These are phyloP conservation scores for Vicia sativa DNA, from an alignment of 306 rosid species.

Conservation along the genomic window DNA sequence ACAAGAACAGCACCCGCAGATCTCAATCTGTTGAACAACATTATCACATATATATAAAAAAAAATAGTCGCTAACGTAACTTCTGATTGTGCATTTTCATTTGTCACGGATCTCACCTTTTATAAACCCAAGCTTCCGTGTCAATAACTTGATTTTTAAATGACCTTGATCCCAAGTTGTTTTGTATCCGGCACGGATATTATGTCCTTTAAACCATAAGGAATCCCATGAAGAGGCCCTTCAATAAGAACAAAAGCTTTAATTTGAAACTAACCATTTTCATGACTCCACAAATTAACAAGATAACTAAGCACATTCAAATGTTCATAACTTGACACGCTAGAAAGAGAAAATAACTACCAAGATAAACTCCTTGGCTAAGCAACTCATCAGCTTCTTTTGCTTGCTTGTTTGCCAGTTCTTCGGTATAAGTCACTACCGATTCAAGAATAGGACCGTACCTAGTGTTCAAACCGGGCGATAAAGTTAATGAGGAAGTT, in stretches of 20 bases:
- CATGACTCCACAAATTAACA: neutral
- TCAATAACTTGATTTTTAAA: slow-evolving; percentile 71
- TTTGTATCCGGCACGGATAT: slow-evolving; percentile 72
- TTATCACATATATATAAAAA: slow-evolving; percentile 21
- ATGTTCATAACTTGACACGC: neutral
- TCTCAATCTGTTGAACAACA: slow-evolving; percentile 50
- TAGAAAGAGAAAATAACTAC: slow-evolving; percentile 42
- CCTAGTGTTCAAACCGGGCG: slow-evolving; percentile 46
- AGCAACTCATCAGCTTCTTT: slow-evolving; percentile 72
- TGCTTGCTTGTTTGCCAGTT: slow-evolving; percentile 70
- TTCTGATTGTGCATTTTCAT: slow-evolving; percentile 25
- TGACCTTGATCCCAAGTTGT: slow-evolving; percentile 78
- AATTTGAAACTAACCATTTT: neutral
- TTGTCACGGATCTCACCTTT: slow-evolving; percentile 49
- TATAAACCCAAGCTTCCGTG: slow-evolving; percentile 74
- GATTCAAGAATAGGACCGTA: slow-evolving; percentile 67
- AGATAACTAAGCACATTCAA: slow-evolving; percentile 1
- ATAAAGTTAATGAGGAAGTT: slow-evolving; percentile 18
- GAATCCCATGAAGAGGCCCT: slow-evolving; percentile 88
- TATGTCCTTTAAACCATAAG: slow-evolving; percentile 86
- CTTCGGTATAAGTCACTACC: slow-evolving; percentile 66
- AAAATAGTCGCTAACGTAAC: slow-evolving; percentile 18
- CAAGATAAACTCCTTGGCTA: slow-evolving; percentile 62
- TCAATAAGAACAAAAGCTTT: slow-evolving; percentile 28
- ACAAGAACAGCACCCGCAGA: slow-evolving; percentile 75